Evolutionary conservation across 208 protist species (phyloP).

Genomic region (Trypanosoma vivax): DNA sequence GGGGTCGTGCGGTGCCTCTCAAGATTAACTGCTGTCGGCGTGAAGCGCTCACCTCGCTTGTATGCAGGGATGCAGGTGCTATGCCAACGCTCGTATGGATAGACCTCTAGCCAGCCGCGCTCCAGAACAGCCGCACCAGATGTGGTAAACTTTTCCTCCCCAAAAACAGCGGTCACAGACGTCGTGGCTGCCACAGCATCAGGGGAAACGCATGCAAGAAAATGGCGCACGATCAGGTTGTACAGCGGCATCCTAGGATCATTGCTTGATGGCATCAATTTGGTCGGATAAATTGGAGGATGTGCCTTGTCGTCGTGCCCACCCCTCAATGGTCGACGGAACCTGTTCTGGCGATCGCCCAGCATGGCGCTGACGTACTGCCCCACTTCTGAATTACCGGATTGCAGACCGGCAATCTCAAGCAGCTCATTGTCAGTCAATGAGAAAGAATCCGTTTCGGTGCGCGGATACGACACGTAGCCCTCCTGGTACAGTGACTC

Average conservation of each 20-base stretch:
- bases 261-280: constrained; percentile 39
- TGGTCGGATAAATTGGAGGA: constrained; percentile 97
- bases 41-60: too few species aligned
- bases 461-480: constrained; percentile 96
- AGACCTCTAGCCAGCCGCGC: constrained; percentile 95
- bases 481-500: constrained; percentile 91
- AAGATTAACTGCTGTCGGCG: constrained; percentile 77
- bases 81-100: constrained; percentile 87
- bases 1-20: constrained; percentile 59
- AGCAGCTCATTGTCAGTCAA: constrained; percentile 81
- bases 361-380: constrained; percentile 61
- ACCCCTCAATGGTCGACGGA: constrained; percentile 90
- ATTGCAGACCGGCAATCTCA: constrained; percentile 73
- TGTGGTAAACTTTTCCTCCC: too few species aligned
- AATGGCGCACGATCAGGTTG: too few species aligned
- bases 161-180: too few species aligned
- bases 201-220: too few species aligned
- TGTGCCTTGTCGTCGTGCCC: constrained; percentile 96
- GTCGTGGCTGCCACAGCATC: too few species aligned
- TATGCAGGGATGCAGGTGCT: constrained; percentile 91
- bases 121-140: too few species aligned
- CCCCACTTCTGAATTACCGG: constrained; percentile 35
- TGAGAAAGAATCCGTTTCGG: constrained; percentile 95
- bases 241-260: constrained; percentile 85
- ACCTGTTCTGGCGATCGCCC: constrained; percentile 39